These are phyloP conservation scores for Barnettozyma salicaria DNA, from an alignment of 805 yeast species.

Conservation along the genomic window DNA sequence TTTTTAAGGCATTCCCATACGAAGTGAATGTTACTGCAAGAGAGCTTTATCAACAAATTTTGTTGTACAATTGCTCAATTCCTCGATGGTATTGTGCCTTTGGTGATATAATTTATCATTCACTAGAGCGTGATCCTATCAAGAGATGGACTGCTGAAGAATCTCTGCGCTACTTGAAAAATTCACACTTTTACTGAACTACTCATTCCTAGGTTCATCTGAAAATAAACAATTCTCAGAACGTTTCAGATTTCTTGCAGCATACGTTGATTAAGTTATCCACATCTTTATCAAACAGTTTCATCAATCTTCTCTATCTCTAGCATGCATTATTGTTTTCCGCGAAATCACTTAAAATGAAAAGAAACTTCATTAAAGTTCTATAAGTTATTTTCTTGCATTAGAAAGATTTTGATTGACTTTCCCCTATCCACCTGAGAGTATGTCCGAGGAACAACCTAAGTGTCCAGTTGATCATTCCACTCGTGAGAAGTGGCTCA, in stretches of 20 bases:
- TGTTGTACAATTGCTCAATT: background rate
- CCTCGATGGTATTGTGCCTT: background rate
- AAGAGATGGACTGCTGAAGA: conserved; percentile 3
- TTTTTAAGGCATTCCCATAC: conserved; percentile 7
- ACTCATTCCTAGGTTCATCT: background rate
- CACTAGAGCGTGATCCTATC: background rate
- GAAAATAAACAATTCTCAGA: too few species aligned
- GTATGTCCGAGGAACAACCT: conserved; percentile 21
- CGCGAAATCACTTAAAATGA: background rate
- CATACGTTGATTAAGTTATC: too few species aligned
- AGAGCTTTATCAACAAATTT: conserved; percentile 1
- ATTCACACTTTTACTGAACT: background rate
- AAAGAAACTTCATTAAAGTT: background rate
- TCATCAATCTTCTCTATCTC: too few species aligned
- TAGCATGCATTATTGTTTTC: too few species aligned
- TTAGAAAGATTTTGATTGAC: background rate
- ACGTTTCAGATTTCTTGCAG: too few species aligned
- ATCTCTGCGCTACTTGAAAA: conserved; percentile 1
- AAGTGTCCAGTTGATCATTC: conserved; percentile 51
- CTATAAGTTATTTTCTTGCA: background rate
- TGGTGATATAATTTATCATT: background rate
- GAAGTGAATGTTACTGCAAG: background rate
- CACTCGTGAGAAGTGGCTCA: conserved; percentile 17
- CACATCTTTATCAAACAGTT: too few species aligned
- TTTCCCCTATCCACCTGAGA: background rate